phyloP scores from a whole-genome alignment of 108 stramenopile genomes.

The Nannochloropsis salina region DNA sequence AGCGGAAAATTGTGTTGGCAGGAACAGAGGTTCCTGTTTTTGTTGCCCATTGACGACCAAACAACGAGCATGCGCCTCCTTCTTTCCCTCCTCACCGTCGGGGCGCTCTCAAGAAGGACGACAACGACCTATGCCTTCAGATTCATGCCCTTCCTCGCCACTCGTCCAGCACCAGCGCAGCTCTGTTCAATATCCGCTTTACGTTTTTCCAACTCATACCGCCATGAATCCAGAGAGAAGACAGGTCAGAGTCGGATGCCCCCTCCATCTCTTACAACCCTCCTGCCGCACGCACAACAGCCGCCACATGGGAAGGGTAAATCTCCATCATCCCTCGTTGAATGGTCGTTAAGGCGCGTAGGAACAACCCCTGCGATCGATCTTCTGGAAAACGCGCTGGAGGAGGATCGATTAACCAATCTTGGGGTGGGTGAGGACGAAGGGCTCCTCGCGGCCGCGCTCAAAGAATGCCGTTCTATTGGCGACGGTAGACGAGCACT shows the following conservation, averaged over 20 bases:
- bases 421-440: not conserved
- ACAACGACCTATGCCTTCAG: not conserved
- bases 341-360: not conserved
- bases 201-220: not conserved
- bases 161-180: not conserved
- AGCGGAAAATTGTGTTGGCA: too few relatives aligned
- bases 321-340: not conserved
- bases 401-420: not conserved
- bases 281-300: not conserved
- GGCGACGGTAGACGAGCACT: conserved; percentile 19
- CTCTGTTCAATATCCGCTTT: not conserved
- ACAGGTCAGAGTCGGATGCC: not conserved
- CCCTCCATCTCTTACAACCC: not conserved
- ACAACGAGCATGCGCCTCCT: not conserved
- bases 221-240: not conserved
- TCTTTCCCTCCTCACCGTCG: not conserved
- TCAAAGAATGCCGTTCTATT: conserved; percentile 12
- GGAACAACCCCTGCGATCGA: conserved; percentile 1
- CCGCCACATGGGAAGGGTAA: not conserved
- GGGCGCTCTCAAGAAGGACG: not conserved
- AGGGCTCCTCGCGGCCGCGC: not conserved
- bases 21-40: too few relatives aligned
- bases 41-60: too few relatives aligned
- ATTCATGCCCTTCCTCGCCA: not conserved
- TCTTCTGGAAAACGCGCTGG: not conserved